phyloP scores from a whole-genome alignment of 805 yeast species.

The Lachancea cidri region DNA sequence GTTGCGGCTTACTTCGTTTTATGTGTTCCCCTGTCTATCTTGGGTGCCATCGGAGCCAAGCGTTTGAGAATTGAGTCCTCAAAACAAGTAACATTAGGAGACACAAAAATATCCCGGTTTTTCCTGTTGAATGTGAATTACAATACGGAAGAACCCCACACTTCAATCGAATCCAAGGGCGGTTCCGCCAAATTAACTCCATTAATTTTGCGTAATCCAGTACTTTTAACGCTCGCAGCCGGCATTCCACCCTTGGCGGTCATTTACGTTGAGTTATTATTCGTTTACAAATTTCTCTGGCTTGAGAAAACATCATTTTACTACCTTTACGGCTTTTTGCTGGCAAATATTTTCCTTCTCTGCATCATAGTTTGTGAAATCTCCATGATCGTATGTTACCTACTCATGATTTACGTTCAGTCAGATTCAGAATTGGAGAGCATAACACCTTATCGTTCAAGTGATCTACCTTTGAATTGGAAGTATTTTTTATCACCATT shows the following conservation, averaged over 20 bases:
- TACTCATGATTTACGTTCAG: conserved; percentile 46
- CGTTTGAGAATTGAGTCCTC: background rate
- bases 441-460: background rate
- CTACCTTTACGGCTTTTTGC: conserved; percentile 73
- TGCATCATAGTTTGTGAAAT: conserved; percentile 64
- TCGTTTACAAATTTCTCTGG: conserved; percentile 74
- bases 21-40: conserved; percentile 68
- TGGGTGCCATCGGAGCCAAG: conserved; percentile 51
- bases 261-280: conserved; percentile 71
- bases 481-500: background rate
- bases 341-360: conserved; percentile 54
- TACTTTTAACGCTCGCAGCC: conserved; percentile 36
- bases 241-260: conserved; percentile 78
- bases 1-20: conserved; percentile 54
- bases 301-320: conserved; percentile 72
- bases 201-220: conserved; percentile 10
- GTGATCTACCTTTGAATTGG: too few species aligned
- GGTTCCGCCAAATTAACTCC: background rate
- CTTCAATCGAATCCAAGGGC: background rate
- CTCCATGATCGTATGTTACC: conserved; percentile 62
- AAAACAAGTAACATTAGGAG: background rate
- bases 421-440: background rate
- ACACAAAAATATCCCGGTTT: background rate
- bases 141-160: background rate
- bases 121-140: conserved; percentile 3